These are phyloP conservation scores for Fusarium vanettenii DNA, from an alignment of 2,329 filamentous ascomycete genomes.

Conservation along the genomic window DNA sequence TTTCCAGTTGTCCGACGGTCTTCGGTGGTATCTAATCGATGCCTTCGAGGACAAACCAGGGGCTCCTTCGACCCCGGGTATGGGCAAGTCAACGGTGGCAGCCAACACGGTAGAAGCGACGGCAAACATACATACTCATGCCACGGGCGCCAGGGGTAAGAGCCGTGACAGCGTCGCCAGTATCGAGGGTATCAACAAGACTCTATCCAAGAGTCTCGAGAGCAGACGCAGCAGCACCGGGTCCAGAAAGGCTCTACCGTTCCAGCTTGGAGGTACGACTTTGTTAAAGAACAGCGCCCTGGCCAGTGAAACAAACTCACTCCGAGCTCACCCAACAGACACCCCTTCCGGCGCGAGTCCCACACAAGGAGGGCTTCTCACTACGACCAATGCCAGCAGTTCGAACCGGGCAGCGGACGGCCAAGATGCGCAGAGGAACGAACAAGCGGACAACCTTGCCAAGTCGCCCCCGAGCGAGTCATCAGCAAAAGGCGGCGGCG, in stretches of 20 bases:
- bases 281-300: slow-evolving; percentile 62
- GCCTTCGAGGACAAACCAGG: slow-evolving; percentile 92
- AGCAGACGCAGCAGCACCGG: slow-evolving; percentile 89
- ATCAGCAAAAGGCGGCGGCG: slow-evolving; percentile 34
- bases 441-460: slow-evolving; percentile 26
- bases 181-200: slow-evolving; percentile 80
- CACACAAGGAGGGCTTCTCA: slow-evolving; percentile 48
- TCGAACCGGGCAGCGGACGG: slow-evolving; percentile 25
- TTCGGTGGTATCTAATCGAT: slow-evolving; percentile 96
- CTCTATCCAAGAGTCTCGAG: slow-evolving; percentile 87
- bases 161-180: slow-evolving; percentile 62
- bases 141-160: slow-evolving; percentile 58
- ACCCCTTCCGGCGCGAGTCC: slow-evolving; percentile 56
- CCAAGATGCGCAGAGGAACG: slow-evolving; percentile 25
- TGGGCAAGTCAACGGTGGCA: slow-evolving; percentile 92
- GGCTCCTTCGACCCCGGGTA: slow-evolving; percentile 90
- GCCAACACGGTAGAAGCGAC: slow-evolving; percentile 88
- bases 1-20: slow-evolving; percentile 93
- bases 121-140: slow-evolving; percentile 73
- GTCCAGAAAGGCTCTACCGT: slow-evolving; percentile 79
- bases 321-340: slow-evolving; percentile 61
- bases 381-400: slow-evolving; percentile 34
- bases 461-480: slow-evolving; percentile 44
- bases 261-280: slow-evolving; percentile 57
- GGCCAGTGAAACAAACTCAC: slow-evolving; percentile 69